These are phyloP conservation scores for Tolypocladium tropicale DNA, from an alignment of 2,329 filamentous ascomycete genomes.

Conservation along the genomic window DNA sequence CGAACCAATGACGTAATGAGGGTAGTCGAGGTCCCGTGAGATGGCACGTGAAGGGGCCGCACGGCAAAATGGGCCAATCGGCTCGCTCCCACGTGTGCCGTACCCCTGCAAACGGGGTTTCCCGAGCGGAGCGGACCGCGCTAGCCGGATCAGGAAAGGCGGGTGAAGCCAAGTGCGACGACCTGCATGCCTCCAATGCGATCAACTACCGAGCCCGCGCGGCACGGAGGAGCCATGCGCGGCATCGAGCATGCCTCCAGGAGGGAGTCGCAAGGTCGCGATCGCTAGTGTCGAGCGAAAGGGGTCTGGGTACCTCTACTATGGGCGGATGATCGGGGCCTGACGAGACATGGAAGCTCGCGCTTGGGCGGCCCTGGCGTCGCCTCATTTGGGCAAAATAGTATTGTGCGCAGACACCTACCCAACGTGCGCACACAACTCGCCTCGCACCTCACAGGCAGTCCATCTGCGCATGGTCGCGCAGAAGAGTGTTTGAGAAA, in stretches of 20 bases:
- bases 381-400: neutral
- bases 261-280: neutral
- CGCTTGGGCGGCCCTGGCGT: neutral
- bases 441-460: neutral
- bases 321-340: neutral
- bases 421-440: neutral
- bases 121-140: neutral
- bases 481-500: neutral
- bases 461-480: neutral
- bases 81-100: neutral
- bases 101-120: constrained; percentile 5
- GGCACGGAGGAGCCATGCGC: neutral
- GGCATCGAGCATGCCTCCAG: neutral
- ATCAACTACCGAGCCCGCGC: neutral
- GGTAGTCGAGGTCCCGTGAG: neutral
- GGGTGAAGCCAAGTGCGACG: neutral
- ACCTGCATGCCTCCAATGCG: neutral
- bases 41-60: constrained; percentile 1
- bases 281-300: neutral
- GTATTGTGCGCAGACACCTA: neutral
- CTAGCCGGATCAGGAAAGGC: neutral
- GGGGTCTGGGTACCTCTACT: too few relatives aligned
- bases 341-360: neutral
- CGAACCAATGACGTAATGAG: neutral
- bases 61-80: constrained; percentile 5